phyloP scores from a whole-genome alignment of 805 yeast genomes.

The Saccharomycodes ludwigii region DNA sequence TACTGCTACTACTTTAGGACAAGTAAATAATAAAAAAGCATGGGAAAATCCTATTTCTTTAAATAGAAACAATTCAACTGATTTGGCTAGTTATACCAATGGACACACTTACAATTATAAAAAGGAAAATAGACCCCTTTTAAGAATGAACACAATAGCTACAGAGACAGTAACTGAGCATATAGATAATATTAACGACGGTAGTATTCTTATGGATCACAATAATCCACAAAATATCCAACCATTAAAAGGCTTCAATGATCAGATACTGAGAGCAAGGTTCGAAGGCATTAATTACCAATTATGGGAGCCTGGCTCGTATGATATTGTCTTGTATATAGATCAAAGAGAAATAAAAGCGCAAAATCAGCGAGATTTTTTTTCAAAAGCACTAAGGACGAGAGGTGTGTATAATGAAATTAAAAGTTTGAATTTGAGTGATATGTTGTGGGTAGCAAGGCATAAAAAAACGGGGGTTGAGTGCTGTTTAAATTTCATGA shows the following conservation, averaged over 20 bases:
- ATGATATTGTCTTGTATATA: conserved; percentile 46
- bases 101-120: too few relatives aligned
- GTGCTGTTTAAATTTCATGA: conserved; percentile 66
- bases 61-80: too few relatives aligned
- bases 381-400: conserved; percentile 38
- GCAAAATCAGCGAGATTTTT: conserved; percentile 54
- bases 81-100: too few relatives aligned
- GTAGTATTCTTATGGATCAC: too few relatives aligned
- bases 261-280: conserved; percentile 11
- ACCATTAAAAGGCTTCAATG: neutral
- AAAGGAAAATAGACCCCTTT: too few relatives aligned
- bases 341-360: conserved; percentile 81
- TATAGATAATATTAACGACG: too few relatives aligned
- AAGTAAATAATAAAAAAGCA: too few relatives aligned
- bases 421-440: conserved; percentile 67
- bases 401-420: conserved; percentile 40
- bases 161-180: too few relatives aligned
- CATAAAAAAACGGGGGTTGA: conserved; percentile 44
- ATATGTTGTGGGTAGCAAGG: conserved; percentile 78
- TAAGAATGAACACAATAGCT: too few relatives aligned
- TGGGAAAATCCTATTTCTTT: too few relatives aligned
- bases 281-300: conserved; percentile 19
- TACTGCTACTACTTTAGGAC: too few relatives aligned
- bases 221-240: neutral
- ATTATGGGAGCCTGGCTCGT: conserved; percentile 52